These are phyloP conservation scores for Eutrema yunnanense DNA, from an alignment of 345 rosid species.

Conservation along the genomic window DNA sequence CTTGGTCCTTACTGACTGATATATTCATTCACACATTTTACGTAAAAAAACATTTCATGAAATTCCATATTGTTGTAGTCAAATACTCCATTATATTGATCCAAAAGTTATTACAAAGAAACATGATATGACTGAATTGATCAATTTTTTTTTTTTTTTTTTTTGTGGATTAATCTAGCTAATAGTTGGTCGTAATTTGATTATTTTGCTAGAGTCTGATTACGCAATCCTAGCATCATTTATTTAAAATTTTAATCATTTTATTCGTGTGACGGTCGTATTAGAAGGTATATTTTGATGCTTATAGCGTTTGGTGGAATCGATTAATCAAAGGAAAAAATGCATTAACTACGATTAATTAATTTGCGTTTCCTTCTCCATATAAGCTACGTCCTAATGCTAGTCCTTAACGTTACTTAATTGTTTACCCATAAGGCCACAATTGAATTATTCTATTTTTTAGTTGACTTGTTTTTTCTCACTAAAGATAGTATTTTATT, in stretches of 20 bases:
- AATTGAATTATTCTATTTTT: slow-evolving; percentile 1
- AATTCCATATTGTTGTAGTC: neutral
- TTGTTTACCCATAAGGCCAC: neutral
- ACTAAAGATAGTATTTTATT: slow-evolving; percentile 5
- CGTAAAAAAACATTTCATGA: neutral
- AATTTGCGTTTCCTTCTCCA: slow-evolving; percentile 23
- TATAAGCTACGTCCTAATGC: slow-evolving; percentile 12
- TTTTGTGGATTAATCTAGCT: neutral
- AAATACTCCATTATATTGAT: slow-evolving; percentile 4
- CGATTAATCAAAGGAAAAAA: slow-evolving; percentile 19
- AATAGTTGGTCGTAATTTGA: slow-evolving; percentile 26
- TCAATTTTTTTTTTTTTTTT: neutral
- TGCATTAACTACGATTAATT: neutral
- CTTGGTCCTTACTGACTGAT: slow-evolving; percentile 4
- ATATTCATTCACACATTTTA: neutral
- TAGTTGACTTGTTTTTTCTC: slow-evolving; percentile 23
- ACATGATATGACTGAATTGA: slow-evolving; percentile 6
- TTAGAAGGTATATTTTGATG: slow-evolving; percentile 3
- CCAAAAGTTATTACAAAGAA: neutral
- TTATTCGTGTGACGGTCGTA: neutral
- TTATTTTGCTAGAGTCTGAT: slow-evolving; percentile 40
- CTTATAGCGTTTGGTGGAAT: slow-evolving; percentile 25
- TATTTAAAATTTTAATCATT: neutral
- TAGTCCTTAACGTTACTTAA: slow-evolving; percentile 16
- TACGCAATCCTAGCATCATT: slow-evolving; percentile 16